Conservation (phyloP, 169 alveolate genomes). For the Pseudocohnilembus persalinus region DNA sequence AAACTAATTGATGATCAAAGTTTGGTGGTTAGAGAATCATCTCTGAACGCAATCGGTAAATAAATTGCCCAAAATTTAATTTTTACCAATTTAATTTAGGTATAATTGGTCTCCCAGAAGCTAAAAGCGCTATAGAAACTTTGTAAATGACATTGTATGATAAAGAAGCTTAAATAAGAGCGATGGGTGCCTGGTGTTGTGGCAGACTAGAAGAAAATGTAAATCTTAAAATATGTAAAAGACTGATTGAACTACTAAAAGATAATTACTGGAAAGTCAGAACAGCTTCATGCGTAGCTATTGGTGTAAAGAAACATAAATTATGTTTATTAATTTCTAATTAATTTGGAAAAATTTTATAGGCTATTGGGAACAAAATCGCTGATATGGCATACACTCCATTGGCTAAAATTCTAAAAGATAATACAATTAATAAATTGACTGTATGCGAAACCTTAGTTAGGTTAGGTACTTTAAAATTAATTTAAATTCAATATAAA, state of each 20-base stretch:
- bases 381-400: neutral
- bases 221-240: conserved; percentile 49
- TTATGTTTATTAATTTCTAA: too few species aligned
- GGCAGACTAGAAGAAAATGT: conserved; percentile 66
- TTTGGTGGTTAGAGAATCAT: conserved; percentile 8
- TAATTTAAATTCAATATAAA: neutral
- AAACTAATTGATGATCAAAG: conserved; percentile 7
- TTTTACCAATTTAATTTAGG: conserved; percentile 35
- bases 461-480: conserved; percentile 51
- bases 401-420: conserved; percentile 57
- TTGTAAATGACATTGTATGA: conserved; percentile 49
- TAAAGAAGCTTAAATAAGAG: conserved; percentile 56
- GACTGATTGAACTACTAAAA: conserved; percentile 49
- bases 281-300: conserved; percentile 75
- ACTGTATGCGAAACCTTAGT: conserved; percentile 72
- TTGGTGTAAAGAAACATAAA: conserved; percentile 23
- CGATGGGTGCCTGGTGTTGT: conserved; percentile 68
- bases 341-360: too few species aligned
- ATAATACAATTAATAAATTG: conserved; percentile 66
- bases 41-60: neutral
- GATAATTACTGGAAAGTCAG: conserved; percentile 79
- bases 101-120: conserved; percentile 71
- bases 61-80: too few species aligned
- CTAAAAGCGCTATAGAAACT: conserved; percentile 57
- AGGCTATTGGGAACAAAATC: neutral